Conservation (phyloP, 1,284 basidiomycete genomes). For the Singerocomus rubriflavus region DNA sequence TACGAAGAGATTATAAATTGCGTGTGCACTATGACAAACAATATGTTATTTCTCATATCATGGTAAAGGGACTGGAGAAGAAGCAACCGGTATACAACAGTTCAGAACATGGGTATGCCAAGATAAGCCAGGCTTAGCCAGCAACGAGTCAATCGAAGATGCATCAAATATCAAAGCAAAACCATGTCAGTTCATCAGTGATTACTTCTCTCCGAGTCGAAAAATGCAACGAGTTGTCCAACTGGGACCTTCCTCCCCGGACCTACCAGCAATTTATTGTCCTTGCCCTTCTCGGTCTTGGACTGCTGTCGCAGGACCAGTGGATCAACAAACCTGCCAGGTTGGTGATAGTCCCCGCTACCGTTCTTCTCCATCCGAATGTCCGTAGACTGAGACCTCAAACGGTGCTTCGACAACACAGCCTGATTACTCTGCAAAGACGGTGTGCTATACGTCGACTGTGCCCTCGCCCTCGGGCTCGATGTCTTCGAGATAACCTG, state of each 20-base stretch:
- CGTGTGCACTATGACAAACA: too few relatives aligned
- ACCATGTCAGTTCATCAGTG: neutral
- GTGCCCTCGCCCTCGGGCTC: slow-evolving; percentile 42
- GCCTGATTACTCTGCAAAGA: slow-evolving; percentile 30
- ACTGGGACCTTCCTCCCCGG: slow-evolving; percentile 61
- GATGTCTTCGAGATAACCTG: slow-evolving; percentile 8
- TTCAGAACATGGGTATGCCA: too few relatives aligned
- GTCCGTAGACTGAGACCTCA: slow-evolving; percentile 33
- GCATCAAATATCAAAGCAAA: neutral
- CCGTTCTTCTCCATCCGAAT: slow-evolving; percentile 17
- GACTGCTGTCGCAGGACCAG: slow-evolving; percentile 64
- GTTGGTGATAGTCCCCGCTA: slow-evolving; percentile 14
- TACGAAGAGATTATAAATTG: too few relatives aligned
- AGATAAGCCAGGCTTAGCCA: too few relatives aligned
- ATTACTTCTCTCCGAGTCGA: slow-evolving; percentile 58
- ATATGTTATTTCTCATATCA: too few relatives aligned
- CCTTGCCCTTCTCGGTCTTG: slow-evolving; percentile 42
- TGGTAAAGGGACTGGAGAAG: too few relatives aligned
- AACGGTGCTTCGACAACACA: slow-evolving; percentile 18
- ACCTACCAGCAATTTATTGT: slow-evolving; percentile 29
- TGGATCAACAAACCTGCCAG: slow-evolving; percentile 63
- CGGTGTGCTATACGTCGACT: slow-evolving; percentile 45
- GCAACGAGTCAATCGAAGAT: too few relatives aligned
- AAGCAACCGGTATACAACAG: too few relatives aligned
- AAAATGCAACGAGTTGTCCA: slow-evolving; percentile 77